Evolutionary conservation across 495 filamentous ascomycete species (phyloP).

Genomic region (Pyrenula aspistea): DNA sequence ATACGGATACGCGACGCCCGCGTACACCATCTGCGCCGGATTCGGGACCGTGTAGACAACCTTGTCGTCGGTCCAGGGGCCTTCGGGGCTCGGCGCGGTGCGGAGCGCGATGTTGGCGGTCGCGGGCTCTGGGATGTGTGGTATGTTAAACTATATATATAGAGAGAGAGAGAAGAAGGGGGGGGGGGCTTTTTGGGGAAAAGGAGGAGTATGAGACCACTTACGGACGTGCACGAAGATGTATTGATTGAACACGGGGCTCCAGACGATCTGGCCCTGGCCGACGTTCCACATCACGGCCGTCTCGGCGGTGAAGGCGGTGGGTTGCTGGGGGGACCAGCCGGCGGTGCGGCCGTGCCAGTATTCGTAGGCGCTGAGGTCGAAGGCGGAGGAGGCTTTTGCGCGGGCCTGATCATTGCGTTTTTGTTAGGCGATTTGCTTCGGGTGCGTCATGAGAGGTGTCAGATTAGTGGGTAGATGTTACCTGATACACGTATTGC

Average conservation of each 20-base stretch:
- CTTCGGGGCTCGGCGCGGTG: constrained; percentile 16
- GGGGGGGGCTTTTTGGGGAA: not conserved
- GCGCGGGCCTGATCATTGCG: constrained; percentile 19
- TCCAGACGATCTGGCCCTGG: constrained; percentile 21
- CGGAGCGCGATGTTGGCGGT: constrained; percentile 12
- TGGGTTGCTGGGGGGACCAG: constrained; percentile 15
- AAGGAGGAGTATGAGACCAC: not conserved
- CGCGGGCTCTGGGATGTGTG: not conserved
- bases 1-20: constrained; percentile 20
- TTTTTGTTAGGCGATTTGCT: too few species aligned
- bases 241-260: constrained; percentile 15
- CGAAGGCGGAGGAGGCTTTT: constrained; percentile 17
- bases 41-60: constrained; percentile 17
- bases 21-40: constrained; percentile 17
- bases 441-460: too few species aligned
- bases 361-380: constrained; percentile 21
- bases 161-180: not conserved
- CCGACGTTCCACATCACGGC: constrained; percentile 19
- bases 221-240: constrained; percentile 19
- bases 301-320: constrained; percentile 13
- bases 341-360: constrained; percentile 19
- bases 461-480: too few species aligned
- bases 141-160: not conserved
- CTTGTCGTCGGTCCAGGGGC: constrained; percentile 21
- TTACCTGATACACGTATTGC: constrained; percentile 23